Base-by-base conservation (phyloP, 495 filamentous ascomycete genomes). In the Xylaria acuta region DNA sequence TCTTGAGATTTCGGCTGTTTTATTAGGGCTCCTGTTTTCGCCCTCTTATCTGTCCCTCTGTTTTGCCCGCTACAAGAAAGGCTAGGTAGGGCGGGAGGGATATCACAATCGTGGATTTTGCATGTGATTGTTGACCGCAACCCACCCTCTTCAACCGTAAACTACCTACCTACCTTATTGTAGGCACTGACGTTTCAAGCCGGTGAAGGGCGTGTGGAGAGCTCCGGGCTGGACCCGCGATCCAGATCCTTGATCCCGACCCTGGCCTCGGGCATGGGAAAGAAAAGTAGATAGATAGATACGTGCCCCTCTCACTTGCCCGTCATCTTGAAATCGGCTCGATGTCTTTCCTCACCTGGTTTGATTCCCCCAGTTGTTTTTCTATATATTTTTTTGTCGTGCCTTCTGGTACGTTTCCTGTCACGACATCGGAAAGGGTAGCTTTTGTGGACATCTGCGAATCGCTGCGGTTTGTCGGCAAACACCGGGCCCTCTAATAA, bases 211-310 rank as follows among this genome's bases (percentile, higher is more conserved):
- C 64, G 32, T 41, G 65, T 67, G 65, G 65, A 67, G 47, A 38
- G 58, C 58, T 22, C 5, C 11, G 41, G 16, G 25, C 25, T n/a
- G 41, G 63, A 60, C n/a, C 63, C 41, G 25, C 22, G 12, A 34
- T 27, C 7, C 11, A 36, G 47, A 67, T 36, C 65, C 65, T 67
- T 60, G 65, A 67, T 67, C 65, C 65, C 36, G 36, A 56, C 65
- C 65, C 45, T 36, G 18, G 8, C 16, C 5, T 56, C 30, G 20
- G 12, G 30, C 47, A 11, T 22, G 34, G 34, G 4, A 40, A 40
- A n/a, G 32, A 38, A 20, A 60, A 60, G 58, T 16, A 30, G 25
- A 58, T 8, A 58, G 53, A 58, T 32, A 32, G 5, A 64, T 64
- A 45, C 16, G 45, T 67, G 27, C 47, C 45, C 20, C 30, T 67